Evolutionary conservation across 169 alveolate species (phyloP), one percentile per base, ranked within the genome.

Genomic region (Pseudocohnilembus persalinus): DNA sequence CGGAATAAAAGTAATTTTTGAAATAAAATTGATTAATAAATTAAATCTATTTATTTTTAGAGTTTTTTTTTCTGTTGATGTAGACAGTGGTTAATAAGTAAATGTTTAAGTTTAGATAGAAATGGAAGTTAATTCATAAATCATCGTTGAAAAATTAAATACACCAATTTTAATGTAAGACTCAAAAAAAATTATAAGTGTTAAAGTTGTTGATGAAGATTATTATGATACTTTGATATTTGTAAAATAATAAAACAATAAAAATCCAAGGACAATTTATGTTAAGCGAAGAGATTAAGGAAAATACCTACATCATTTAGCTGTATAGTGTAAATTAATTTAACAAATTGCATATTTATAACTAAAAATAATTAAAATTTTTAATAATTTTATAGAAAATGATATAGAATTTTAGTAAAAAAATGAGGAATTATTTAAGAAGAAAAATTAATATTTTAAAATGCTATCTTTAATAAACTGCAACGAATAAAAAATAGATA

Each of bases 1-100:
- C 93, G 28, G 96, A 94, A 89, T 79, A 79, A 79, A 79, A 79
- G 84, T 79, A 29, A 73, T 15, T 15, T 73, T 15, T 73, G 26
- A 15, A 73, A n/a, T 15, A 15, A 15, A n/a, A 15, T 73, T 15
- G 6, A 73, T 73, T 15, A n/a, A 73, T 73, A 73, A n/a, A 73
- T 73, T 1, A 6, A 73, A n/a, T n/a, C 26, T 15, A n/a, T 6
- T 73, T 15, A 15, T n/a, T 73, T 32, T 34, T n/a, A 79, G 84
- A 49, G 76, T 79, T 29, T 79, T 79, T 76, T 76, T 49, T 64
- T 74, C 84, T 1, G 76, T 79, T 29, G 65, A 64, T 1, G 29
- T 27, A 27, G 84, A 79, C 24, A 35, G 30, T n/a, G 73, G 64
- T 25, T 29, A 79, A 63, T 35, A 49, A 15, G 84, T 63, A 16